Base-by-base conservation (phyloP, 768 basidiomycete species). In the Hygrophorus pudorinus region DNA sequence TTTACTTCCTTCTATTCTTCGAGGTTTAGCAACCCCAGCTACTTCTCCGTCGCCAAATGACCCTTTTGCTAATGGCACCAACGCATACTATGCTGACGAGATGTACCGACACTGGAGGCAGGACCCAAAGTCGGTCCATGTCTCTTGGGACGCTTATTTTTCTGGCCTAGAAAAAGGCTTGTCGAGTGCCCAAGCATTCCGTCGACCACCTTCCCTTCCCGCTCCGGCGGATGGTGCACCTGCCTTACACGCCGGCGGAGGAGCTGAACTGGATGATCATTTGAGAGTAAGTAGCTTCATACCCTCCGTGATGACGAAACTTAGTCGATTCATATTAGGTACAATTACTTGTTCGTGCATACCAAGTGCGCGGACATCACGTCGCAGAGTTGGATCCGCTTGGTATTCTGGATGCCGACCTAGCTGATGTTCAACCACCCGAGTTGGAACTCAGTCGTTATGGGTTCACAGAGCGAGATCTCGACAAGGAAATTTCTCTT, bases 321-420 rank as follows among this genome's bases (percentile, higher is more conserved):
- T 17, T n/a, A n/a, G n/a, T n/a, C n/a, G 14, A 33, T 18, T 34
- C n/a, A 3, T 28, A 29, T 2, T 58, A 98, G 94, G 84, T 91
- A 13, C 96, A 99, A 85, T 76, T 98, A 21, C 81, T 99, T 45
- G 91, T 97, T 42, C 85, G 96, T 45, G 96, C 96, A 2, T 99
- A 96, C 66, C 96, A 99, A 79, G 96, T 99, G 13, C 87, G 94
- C 48, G 96, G 96, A 12, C 96, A 99, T 57, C 92, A 97, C 56
- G 73, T 92, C 46, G 96, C 94, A 29, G 86, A 96, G 51, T 73
- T 99, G 42, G 96, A 99, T 60, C 96, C 96, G 27, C 77, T 99
- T 13, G 92, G 92, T 12, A 92, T 99, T 55, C 74, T 87, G 41
- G 83, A 91, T 53, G 75, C 90, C 31, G 94, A 98, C 62, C 76